Evolutionary conservation across 371 early-diverging fungal species (phyloP).

Genomic region (Rhizopus stolonifer): DNA sequence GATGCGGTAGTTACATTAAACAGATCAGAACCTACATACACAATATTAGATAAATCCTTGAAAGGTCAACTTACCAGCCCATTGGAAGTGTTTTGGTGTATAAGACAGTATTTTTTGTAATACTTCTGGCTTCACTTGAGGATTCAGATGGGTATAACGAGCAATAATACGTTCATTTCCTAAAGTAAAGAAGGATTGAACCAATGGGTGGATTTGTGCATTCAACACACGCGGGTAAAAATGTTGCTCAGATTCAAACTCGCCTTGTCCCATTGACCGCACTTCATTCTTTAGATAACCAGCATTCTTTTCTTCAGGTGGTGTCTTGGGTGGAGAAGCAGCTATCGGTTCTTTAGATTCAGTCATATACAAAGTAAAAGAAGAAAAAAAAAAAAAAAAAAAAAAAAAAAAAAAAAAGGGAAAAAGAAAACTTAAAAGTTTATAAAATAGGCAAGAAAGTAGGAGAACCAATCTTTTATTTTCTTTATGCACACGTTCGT

Average conservation of each 20-base stretch:
- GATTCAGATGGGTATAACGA: constrained; percentile 88
- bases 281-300: constrained; percentile 8
- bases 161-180: constrained; percentile 91
- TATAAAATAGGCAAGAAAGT: too few relatives aligned
- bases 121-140: constrained; percentile 69
- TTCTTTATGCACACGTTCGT: too few relatives aligned
- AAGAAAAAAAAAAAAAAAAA: too few relatives aligned
- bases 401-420: too few relatives aligned
- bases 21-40: constrained; percentile 68
- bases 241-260: constrained; percentile 86
- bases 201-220: constrained; percentile 87
- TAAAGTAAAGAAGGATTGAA: constrained; percentile 82
- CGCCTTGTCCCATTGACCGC: constrained; percentile 57
- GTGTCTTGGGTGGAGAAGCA: constrained; percentile 40
- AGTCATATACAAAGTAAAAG: too few relatives aligned
- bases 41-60: not conserved
- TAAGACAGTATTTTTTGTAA: constrained; percentile 70
- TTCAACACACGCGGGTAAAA: constrained; percentile 93
- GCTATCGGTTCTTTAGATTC: not conserved
- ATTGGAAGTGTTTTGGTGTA: constrained; percentile 81
- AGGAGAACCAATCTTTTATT: too few relatives aligned
- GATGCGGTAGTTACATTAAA: constrained; percentile 87
- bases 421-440: too few relatives aligned
- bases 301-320: constrained; percentile 27
- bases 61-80: constrained; percentile 73